Percentiles rank a stretch among this genome's conserved stretches.
phyloP scores from a whole-genome alignment of 768 basidiomycete species.

The Roridomyces roridus region DNA sequence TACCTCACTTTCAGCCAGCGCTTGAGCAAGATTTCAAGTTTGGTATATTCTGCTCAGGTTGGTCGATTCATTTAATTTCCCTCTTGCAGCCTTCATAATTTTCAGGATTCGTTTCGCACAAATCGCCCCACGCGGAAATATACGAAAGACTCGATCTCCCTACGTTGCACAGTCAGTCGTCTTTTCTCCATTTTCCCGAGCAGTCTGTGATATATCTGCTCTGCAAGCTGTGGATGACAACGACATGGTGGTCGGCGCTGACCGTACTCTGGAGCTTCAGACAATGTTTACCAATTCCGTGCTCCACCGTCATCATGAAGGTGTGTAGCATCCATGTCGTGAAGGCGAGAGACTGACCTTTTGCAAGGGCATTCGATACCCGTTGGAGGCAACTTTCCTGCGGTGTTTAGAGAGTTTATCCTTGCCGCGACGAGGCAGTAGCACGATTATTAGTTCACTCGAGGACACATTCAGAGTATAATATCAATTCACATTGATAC shows the following conservation, averaged over 20 bases:
- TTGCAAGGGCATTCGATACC: constrained; percentile 26
- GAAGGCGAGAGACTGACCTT: background rate
- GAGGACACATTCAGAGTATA: background rate
- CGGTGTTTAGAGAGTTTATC: constrained; percentile 25
- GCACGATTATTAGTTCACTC: too few species aligned
- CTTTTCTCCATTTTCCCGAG: background rate
- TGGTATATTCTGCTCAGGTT: constrained; percentile 30
- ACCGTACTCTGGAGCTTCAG: constrained; percentile 26
- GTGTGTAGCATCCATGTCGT: background rate
- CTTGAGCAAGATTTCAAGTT: constrained; percentile 27
- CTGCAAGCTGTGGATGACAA: constrained; percentile 24
- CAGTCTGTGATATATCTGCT: background rate
- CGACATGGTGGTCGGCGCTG: constrained; percentile 22
- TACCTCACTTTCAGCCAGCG: constrained; percentile 21
- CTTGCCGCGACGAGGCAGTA: constrained; percentile 18
- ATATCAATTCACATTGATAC: background rate
- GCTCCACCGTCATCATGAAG: constrained; percentile 22
- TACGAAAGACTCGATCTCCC: constrained; percentile 28
- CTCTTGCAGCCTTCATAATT: background rate
- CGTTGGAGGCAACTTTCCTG: constrained; percentile 23
- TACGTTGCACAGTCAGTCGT: constrained; percentile 26
- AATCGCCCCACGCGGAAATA: constrained; percentile 26
- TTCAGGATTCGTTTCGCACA: constrained; percentile 26
- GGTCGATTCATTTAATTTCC: background rate
- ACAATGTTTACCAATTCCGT: constrained; percentile 25